These are phyloP conservation scores for Dactylorhiza incarnata DNA, from an alignment of 106 monocot species.

Conservation along the genomic window DNA sequence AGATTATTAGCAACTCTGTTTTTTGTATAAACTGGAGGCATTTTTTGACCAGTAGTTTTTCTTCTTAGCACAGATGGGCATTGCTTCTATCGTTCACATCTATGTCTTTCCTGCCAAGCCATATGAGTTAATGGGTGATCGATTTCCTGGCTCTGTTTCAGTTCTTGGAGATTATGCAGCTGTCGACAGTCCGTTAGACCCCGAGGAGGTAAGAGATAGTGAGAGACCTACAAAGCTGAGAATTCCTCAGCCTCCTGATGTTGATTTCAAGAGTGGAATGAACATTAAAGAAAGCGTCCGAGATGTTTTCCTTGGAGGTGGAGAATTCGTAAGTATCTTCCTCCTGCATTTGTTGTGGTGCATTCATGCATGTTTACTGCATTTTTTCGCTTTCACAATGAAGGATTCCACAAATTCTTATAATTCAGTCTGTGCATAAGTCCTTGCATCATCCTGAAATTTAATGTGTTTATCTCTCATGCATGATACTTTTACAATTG, in stretches of 20 bases:
- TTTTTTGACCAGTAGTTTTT: constrained; percentile 8
- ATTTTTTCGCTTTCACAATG: background rate
- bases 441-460: background rate
- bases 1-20: background rate
- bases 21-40: background rate
- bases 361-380: background rate
- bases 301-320: constrained; percentile 89
- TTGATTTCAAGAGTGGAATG: constrained; percentile 38
- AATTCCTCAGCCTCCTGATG: constrained; percentile 63
- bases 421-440: background rate
- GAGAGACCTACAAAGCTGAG: constrained; percentile 78
- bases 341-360: background rate
- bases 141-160: constrained; percentile 48
- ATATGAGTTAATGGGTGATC: constrained; percentile 76
- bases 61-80: constrained; percentile 79
- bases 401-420: background rate
- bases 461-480: background rate
- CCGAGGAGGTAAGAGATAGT: constrained; percentile 91
- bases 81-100: constrained; percentile 84
- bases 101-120: constrained; percentile 87
- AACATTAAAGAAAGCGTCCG: constrained; percentile 81
- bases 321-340: constrained; percentile 69
- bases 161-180: constrained; percentile 94
- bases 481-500: background rate
- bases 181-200: constrained; percentile 70